Conservation (phyloP, 2,329 filamentous ascomycete species). For the Pyrenophora teres region DNA sequence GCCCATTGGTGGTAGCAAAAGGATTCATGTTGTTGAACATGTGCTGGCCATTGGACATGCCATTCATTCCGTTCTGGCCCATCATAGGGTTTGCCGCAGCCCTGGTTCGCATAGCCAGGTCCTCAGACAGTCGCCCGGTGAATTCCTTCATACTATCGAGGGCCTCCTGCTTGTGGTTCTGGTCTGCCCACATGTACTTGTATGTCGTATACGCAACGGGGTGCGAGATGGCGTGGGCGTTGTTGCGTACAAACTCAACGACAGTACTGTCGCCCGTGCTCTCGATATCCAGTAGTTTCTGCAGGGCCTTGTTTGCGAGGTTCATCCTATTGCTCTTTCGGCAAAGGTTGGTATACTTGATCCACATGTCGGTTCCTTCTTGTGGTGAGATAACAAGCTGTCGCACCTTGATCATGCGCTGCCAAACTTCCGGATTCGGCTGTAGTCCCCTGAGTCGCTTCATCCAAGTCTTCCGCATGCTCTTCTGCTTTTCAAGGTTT, state of each 20-base stretch:
- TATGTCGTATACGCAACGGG: conserved; percentile 95
- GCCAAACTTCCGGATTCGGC: conserved; percentile 97
- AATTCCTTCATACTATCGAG: conserved; percentile 67
- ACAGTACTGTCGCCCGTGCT: conserved; percentile 35
- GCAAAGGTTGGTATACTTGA: conserved; percentile 98
- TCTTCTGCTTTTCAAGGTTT: conserved; percentile 83
- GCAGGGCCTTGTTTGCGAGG: conserved; percentile 91
- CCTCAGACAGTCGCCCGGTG: conserved; percentile 63
- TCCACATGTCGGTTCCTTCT: conserved; percentile 99
- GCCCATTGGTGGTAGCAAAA: conserved; percentile 53
- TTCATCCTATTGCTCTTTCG: conserved; percentile 95
- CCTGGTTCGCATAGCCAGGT: conserved; percentile 54
- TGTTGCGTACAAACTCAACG: conserved; percentile 42
- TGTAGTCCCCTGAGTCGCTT: conserved; percentile 92
- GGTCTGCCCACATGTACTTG: conserved; percentile 91
- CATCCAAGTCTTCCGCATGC: conserved; percentile 94
- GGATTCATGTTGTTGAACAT: conserved; percentile 41
- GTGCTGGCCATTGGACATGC: conserved; percentile 50
- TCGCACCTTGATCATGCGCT: conserved; percentile 93
- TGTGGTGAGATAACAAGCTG: conserved; percentile 87
- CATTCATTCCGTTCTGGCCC: conserved; percentile 45
- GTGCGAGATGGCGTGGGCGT: conserved; percentile 61
- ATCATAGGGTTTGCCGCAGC: conserved; percentile 46
- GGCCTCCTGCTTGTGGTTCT: conserved; percentile 43
- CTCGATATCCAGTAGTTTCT: conserved; percentile 71